Evolutionary conservation across 345 rosid genomes (phyloP), one percentile per base, ranked within the genome.

Genomic region (thale cress (Arabidopsis thaliana)): DNA sequence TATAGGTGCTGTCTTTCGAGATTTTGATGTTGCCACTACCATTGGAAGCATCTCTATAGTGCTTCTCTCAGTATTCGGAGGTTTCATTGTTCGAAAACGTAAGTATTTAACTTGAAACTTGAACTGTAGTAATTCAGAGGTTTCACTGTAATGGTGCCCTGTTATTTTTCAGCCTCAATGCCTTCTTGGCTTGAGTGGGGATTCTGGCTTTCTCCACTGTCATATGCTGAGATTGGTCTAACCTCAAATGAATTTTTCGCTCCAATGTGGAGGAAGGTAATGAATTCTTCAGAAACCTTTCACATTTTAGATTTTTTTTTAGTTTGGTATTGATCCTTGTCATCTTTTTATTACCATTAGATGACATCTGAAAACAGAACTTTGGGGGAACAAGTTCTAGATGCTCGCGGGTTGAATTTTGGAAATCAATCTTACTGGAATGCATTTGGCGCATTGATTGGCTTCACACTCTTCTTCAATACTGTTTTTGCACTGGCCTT

Each of bases 141-240:
- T 44, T 87, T 84, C 77, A 72, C 82, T 62, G 49, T 84, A 75
- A 42, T 4, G 11, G 2, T 53, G 2, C 11, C 13, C 28, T 64
- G 82, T 49, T 72, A 8, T 16, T 24, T 34, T 63, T 30, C 85
- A 86, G 87, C 81, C 2, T 72, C 78, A 22, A 70, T 80, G 67
- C 93, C 91, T 28, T 51, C 67, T 25, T 88, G 91, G 88, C 78
- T 86, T 77, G 69, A 65, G 48, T 90, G 93, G 96, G 93, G 84
- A 5, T 87, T 88, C 68, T 87, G 96, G 96, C 61, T 90, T n/a
- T 85, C 87, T 65, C 91, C 91, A 13, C 30, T 88, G 83, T 65
- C 89, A 16, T 88, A 87, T 66, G 93, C 84, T 13, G 84, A 84
- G 65, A 88, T 88, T 58, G 91, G 90, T 44, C 45, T 90, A 56